These are phyloP conservation scores for Tulasnella sp. DNA, from an alignment of 768 basidiomycete species.

Conservation along the genomic window DNA sequence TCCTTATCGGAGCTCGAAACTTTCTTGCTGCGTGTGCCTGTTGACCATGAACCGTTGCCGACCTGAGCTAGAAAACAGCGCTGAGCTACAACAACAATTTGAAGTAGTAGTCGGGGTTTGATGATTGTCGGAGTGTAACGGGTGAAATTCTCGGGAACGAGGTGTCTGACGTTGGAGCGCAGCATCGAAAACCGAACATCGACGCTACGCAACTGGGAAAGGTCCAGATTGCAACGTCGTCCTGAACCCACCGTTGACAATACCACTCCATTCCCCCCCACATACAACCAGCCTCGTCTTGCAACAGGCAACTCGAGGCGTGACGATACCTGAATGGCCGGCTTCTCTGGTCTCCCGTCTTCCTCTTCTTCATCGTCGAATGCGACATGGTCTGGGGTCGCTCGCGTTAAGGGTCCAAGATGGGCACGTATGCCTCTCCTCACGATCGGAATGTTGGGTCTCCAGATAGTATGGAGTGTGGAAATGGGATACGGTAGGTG, in stretches of 20 bases:
- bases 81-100: too few species aligned
- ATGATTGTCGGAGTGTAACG: too few species aligned
- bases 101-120: too few species aligned
- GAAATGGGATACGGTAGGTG: slow-evolving; percentile 82
- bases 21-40: too few species aligned
- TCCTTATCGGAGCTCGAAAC: too few species aligned
- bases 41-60: too few species aligned
- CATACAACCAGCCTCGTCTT: not conserved
- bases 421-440: slow-evolving; percentile 66
- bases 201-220: slow-evolving; percentile 7
- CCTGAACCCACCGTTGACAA: not conserved
- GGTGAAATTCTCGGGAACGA: not conserved
- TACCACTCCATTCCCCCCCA: not conserved
- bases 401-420: slow-evolving; percentile 60
- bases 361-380: slow-evolving; percentile 5
- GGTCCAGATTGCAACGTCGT: slow-evolving; percentile 4
- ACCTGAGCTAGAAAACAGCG: too few species aligned
- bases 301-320: not conserved
- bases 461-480: slow-evolving; percentile 88
- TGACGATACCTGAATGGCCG: slow-evolving; percentile 12
- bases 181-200: not conserved
- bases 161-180: not conserved
- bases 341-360: slow-evolving; percentile 22
- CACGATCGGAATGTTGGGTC: slow-evolving; percentile 75
- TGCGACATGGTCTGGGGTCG: slow-evolving; percentile 40